Conservation (phyloP, 257 asterid species). For the Agastache rugosa region DNA sequence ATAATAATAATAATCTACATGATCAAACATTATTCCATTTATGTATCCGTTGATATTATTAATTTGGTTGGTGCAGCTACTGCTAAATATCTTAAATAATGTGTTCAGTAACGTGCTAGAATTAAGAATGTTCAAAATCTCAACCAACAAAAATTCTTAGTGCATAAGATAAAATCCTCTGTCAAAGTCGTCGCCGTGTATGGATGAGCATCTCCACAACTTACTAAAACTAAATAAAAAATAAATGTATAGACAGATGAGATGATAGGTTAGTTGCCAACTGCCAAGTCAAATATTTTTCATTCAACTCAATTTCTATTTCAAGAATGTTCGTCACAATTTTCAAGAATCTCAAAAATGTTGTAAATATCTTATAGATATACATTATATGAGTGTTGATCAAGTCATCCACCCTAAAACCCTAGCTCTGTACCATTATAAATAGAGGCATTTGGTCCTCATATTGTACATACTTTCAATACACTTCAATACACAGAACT, state of each 20-base stretch:
- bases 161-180: not conserved
- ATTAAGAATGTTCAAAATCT: not conserved
- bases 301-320: not conserved
- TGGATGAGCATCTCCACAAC: not conserved
- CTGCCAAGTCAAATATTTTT: not conserved
- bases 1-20: no score
- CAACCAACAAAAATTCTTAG: conserved; percentile 9
- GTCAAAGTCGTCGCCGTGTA: conserved; percentile 31
- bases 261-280: not conserved
- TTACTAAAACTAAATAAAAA: not conserved
- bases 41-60: no score
- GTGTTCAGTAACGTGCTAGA: conserved; percentile 30
- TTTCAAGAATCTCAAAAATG: not conserved
- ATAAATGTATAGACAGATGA: not conserved
- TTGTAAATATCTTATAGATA: no score
- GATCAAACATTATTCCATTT: no score
- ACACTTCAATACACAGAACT: no score
- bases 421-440: no score
- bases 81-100: not conserved
- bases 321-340: not conserved
- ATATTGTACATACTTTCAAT: no score
- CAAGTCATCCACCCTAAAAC: no score
- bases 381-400: no score
- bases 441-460: no score
- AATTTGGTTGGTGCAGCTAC: not conserved